phyloP scores from a whole-genome alignment of 768 basidiomycete genomes.

The Boletellus ananiceps region DNA sequence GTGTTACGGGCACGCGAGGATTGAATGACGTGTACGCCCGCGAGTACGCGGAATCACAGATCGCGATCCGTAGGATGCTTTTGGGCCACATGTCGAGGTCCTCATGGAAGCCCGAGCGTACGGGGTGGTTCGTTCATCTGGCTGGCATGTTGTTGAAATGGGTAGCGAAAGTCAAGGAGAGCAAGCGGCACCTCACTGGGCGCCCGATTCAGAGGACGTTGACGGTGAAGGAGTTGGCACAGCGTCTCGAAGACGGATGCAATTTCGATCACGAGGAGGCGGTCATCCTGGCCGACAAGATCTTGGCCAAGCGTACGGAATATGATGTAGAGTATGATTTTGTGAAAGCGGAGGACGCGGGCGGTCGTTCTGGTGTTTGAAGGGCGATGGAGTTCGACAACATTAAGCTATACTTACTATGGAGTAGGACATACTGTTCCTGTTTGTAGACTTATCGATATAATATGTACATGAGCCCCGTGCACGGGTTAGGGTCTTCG shows the following conservation, averaged over 20 bases:
- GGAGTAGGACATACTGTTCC: neutral
- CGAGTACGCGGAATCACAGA: constrained; percentile 32
- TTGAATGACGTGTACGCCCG: constrained; percentile 14
- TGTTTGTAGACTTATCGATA: neutral
- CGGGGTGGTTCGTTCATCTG: constrained; percentile 20
- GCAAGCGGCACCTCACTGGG: neutral
- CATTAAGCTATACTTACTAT: neutral
- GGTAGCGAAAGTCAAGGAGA: constrained; percentile 10
- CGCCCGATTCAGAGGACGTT: neutral
- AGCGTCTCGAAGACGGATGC: constrained; percentile 15
- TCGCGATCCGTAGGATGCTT: constrained; percentile 20
- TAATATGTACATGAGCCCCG: too few relatives aligned
- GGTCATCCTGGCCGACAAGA: constrained; percentile 11
- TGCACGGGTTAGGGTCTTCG: too few relatives aligned
- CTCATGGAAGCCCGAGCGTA: constrained; percentile 20
- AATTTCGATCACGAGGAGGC: constrained; percentile 12
- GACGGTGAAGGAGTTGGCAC: constrained; percentile 14
- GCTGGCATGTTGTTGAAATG: constrained; percentile 19
- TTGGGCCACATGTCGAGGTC: constrained; percentile 11
- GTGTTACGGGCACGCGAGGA: constrained; percentile 34
- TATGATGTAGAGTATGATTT: neutral
- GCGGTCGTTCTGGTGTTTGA: neutral
- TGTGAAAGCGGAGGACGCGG: constrained; percentile 6
- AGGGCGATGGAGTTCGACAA: neutral
- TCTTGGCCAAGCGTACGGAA: constrained; percentile 16